Conservation (phyloP, 2,329 filamentous ascomycete species). For the Fusarium sp. region DNA sequence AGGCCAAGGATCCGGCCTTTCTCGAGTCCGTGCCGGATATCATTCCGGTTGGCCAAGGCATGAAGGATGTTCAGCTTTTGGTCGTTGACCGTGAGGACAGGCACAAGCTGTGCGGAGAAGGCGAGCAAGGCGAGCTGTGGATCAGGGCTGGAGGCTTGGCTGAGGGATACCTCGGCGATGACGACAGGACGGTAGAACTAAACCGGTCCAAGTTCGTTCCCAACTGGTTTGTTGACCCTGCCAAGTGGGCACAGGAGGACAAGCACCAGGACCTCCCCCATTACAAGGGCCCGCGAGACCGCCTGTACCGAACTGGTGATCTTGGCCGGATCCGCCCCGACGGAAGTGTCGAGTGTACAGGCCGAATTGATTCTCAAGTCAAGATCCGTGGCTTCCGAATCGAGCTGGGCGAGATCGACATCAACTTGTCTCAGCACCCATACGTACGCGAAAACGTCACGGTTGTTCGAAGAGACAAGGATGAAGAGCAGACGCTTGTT, state of each 20-base stretch:
- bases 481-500: conserved; percentile 80
- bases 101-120: conserved; percentile 75
- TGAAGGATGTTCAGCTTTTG: conserved; percentile 87
- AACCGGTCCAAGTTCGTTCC: conserved; percentile 78
- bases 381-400: conserved; percentile 97
- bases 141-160: conserved; percentile 83
- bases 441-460: conserved; percentile 87
- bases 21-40: conserved; percentile 66
- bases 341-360: conserved; percentile 78
- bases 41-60: conserved; percentile 84
- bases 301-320: conserved; percentile 87
- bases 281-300: conserved; percentile 76
- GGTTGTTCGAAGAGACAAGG: conserved; percentile 62
- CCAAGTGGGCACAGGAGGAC: conserved; percentile 72
- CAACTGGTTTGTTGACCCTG: conserved; percentile 85
- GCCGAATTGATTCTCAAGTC: conserved; percentile 85
- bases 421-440: conserved; percentile 74
- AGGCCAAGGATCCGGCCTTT: conserved; percentile 63
- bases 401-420: conserved; percentile 92
- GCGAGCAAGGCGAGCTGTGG: conserved; percentile 85
- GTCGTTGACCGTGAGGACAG: conserved; percentile 75
- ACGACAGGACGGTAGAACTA: conserved; percentile 48
- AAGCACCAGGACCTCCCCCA: conserved; percentile 56
- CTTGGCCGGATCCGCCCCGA: conserved; percentile 66
- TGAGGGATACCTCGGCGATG: conserved; percentile 75